Conservation (phyloP, 805 yeast species). For the Zygosaccharomyces pseudorouxii region DNA sequence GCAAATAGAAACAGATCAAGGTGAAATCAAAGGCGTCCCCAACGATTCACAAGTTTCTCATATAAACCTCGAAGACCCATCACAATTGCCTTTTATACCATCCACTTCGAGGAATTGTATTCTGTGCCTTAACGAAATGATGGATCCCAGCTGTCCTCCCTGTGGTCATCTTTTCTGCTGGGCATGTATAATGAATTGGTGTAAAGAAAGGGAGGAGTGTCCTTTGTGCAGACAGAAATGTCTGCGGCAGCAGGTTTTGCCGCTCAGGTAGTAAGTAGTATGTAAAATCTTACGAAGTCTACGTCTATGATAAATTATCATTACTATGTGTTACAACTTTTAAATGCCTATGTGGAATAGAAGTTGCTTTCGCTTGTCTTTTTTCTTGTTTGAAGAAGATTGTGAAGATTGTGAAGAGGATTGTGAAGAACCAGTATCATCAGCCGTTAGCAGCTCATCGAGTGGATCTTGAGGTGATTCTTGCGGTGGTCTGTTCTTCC, state of each 20-base stretch:
- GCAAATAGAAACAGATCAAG: neutral
- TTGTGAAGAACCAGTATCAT: constrained; percentile 8
- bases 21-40: constrained; percentile 11
- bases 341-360: constrained; percentile 49
- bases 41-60: constrained; percentile 15
- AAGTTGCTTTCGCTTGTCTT: constrained; percentile 50
- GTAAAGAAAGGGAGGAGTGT: constrained; percentile 80
- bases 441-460: constrained; percentile 12
- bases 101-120: constrained; percentile 70
- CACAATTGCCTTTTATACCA: constrained; percentile 61
- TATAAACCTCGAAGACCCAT: constrained; percentile 54
- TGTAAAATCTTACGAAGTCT: neutral
- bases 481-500: constrained; percentile 11
- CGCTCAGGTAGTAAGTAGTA: constrained; percentile 27
- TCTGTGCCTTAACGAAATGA: constrained; percentile 77
- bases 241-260: constrained; percentile 44
- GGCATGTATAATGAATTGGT: constrained; percentile 87
- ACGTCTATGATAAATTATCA: neutral
- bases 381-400: constrained; percentile 32
- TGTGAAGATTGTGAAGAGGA: constrained; percentile 7
- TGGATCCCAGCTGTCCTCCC: constrained; percentile 74
- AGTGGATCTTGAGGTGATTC: constrained; percentile 5
- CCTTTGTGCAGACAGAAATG: constrained; percentile 81
- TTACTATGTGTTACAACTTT: neutral
- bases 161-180: constrained; percentile 96